Evolutionary conservation across 1,139 yeast species (phyloP), one percentile per base, ranked within the genome.

Genomic region (Pichia norvegensis): DNA sequence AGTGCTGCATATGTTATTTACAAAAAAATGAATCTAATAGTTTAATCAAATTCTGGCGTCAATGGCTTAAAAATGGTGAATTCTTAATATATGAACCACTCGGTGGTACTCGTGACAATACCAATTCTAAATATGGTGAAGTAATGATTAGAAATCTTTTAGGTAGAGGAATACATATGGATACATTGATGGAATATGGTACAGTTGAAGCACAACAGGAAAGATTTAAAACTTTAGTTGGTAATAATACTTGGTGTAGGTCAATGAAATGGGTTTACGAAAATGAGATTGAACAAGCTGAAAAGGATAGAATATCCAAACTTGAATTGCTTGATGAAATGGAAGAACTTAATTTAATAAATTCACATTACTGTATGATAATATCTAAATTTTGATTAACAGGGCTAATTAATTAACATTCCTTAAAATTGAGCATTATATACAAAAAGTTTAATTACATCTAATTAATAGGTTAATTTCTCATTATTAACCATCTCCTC

Each of bases 1-100:
- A 92, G 63, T 92, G 97, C 65, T 90, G 90, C 42, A 68, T 92
- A 29, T 92, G 97, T 61, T 92, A 92, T 59, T 63, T 86, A 51
- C 73, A 77, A 4, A 80, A 85, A 0, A 63, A 64, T 1, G 78
- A 75, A 27, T 76, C 92, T 11, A 70, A 73, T 43, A 45, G 58
- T 1, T 72, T 87, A 9, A 64, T 92, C 8, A 52, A 64, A 2
- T 67, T 64, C 44, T 70, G 73, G 73, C 55, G 52, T 13, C 43
- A 52, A 0, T 37, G 49, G 13, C 57, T 72, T 25, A n/a, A 47
- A 0, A 43, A 52, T 19, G 63, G 76, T 44, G 58, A 72, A 1
- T 60, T 85, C 50, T 66, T 82, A 2, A 71, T 88, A 1, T 92
- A 92, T 64, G 98, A 92, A 54, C 98, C 98, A 1, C 78, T 90